Percentiles rank a stretch among this genome's conserved stretches.
Evolutionary conservation across 345 rosid genomes (phyloP).

Genomic region (Gossypium mustelinum): DNA sequence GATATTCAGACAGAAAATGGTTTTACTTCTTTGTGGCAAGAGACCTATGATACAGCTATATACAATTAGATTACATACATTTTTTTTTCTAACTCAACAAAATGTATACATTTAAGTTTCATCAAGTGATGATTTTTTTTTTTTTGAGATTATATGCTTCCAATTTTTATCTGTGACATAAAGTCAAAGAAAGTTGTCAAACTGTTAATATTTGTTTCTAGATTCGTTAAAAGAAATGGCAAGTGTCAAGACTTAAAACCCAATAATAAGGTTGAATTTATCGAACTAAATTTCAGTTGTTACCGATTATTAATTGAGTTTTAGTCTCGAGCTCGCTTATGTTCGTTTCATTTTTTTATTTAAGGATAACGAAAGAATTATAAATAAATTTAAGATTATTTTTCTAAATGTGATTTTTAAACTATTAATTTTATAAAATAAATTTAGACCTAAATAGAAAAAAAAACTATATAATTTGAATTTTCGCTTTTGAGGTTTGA

Average conservation of each 20-base stretch:
- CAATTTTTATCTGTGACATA: not conserved
- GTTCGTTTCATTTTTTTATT: too few relatives aligned
- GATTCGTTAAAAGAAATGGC: too few relatives aligned
- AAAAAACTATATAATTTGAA: too few relatives aligned
- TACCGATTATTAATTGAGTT: too few relatives aligned
- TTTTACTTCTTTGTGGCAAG: constrained; percentile 38
- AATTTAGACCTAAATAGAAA: too few relatives aligned
- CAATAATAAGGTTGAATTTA: too few relatives aligned
- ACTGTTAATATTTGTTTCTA: not conserved
- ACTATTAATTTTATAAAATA: too few relatives aligned
- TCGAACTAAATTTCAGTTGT: too few relatives aligned
- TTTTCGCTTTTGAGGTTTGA: not conserved
- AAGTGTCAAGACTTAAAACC: not conserved
- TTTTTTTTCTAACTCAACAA: not conserved
- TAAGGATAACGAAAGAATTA: too few relatives aligned
- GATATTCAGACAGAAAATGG: constrained; percentile 32
- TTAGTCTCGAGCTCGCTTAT: too few relatives aligned
- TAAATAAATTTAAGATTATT: too few relatives aligned
- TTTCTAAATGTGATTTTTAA: too few relatives aligned
- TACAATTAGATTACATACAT: constrained; percentile 4
- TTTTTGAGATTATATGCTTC: not conserved
- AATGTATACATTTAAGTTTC: not conserved
- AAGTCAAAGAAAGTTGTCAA: not conserved
- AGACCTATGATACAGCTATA: constrained; percentile 20
- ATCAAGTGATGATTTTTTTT: not conserved